A percentile compares a stretch with the other conserved stretches of the same genome.
Evolutionary conservation across 805 yeast species (phyloP).

Genomic region (Danielia reshetovae): DNA sequence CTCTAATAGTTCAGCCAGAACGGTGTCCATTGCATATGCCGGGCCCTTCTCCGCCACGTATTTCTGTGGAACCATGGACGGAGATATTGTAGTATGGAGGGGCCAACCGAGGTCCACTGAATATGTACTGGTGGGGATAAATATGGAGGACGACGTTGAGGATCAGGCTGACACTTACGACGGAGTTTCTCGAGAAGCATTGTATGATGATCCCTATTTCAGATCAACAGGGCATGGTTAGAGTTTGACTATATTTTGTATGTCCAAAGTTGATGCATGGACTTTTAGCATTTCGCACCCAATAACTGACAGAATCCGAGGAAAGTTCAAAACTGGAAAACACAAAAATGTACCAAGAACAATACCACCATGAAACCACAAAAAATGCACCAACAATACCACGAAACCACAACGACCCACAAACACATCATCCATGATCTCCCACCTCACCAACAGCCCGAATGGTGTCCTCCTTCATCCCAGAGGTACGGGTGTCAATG

Average conservation of each 20-base stretch:
- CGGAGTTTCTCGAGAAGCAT: constrained; percentile 1
- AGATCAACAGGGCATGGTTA: no score
- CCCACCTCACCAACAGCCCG: neutral
- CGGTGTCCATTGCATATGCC: constrained; percentile 50
- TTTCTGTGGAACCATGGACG: constrained; percentile 64
- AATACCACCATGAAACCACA: no score
- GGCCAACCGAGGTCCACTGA: constrained; percentile 6
- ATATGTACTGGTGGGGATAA: neutral
- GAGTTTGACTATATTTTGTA: no score
- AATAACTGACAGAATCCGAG: no score
- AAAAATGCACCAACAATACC: no score
- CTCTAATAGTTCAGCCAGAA: constrained; percentile 37
- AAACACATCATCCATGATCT: no score
- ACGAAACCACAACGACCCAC: no score
- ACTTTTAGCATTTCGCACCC: no score
- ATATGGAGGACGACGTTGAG: neutral
- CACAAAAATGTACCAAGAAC: no score
- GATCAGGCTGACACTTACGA: neutral
- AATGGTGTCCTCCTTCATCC: neutral
- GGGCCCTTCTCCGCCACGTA: constrained; percentile 44
- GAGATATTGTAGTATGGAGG: constrained; percentile 58
- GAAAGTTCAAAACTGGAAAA: no score
- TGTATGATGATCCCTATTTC: constrained; percentile 13
- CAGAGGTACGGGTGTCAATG: constrained; percentile 4
- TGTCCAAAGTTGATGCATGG: no score